A percentile compares a stretch with the other conserved stretches of the same genome.
Conservation (phyloP, 306 rosid genomes). For the Oxytropis ochrocephala region DNA sequence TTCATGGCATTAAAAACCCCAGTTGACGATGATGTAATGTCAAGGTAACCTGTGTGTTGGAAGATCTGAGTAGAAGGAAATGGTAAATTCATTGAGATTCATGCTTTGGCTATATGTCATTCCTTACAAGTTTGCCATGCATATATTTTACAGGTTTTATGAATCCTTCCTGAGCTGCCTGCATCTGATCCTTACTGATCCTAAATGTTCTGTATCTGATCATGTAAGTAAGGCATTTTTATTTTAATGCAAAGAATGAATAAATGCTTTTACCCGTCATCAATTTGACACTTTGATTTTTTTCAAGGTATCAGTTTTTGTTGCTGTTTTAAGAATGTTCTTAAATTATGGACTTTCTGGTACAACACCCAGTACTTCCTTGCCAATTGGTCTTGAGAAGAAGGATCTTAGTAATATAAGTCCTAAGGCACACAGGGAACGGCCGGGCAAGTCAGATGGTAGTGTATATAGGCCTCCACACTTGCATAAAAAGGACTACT, state of each 20-base stretch:
- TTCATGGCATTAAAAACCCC: conserved; percentile 48
- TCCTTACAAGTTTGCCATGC: conserved; percentile 16
- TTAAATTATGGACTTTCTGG: conserved; percentile 63
- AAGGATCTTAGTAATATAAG: conserved; percentile 26
- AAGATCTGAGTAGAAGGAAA: conserved; percentile 12
- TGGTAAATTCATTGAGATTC: background rate
- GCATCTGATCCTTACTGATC: conserved; percentile 67
- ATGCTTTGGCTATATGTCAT: conserved; percentile 7
- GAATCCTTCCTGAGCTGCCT: conserved; percentile 63
- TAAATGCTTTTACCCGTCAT: background rate
- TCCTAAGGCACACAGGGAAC: conserved; percentile 34
- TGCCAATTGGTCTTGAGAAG: conserved; percentile 31
- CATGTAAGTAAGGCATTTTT: conserved; percentile 56
- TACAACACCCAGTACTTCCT: conserved; percentile 29
- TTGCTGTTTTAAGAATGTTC: conserved; percentile 65
- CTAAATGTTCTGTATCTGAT: conserved; percentile 67
- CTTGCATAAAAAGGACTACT: conserved; percentile 61
- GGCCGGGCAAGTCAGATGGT: conserved; percentile 34
- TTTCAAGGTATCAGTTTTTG: conserved; percentile 80
- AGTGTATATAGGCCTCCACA: conserved; percentile 86
- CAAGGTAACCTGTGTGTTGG: conserved; percentile 46
- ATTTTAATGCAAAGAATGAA: background rate
- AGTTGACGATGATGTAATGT: conserved; percentile 52
- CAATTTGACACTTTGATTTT: conserved; percentile 19
- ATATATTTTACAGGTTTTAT: conserved; percentile 67